Percentiles rank a stretch among this genome's conserved stretches.
Evolutionary conservation across 139 green algal genomes (phyloP).

Genomic region (Nannochloris sp.): DNA sequence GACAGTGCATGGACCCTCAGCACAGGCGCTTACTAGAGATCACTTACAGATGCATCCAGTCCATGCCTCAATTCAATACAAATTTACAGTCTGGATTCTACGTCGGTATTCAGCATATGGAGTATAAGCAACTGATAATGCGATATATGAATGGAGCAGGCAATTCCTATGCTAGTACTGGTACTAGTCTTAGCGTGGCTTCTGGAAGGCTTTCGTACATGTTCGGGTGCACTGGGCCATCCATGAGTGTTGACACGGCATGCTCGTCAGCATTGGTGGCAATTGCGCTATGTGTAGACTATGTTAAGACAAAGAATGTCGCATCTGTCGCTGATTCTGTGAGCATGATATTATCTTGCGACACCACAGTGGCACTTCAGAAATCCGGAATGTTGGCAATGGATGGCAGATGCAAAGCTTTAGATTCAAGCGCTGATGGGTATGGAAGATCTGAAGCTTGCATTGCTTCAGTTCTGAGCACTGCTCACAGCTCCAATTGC

Average conservation of each 20-base stretch:
- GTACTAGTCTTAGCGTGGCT: slow-evolving; percentile 50
- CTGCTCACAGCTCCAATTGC: background rate
- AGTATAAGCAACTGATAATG: slow-evolving; percentile 50
- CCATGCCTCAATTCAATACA: background rate
- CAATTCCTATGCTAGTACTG: slow-evolving; percentile 55
- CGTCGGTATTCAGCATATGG: slow-evolving; percentile 62
- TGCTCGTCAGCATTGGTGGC: slow-evolving; percentile 40
- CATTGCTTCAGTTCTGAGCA: slow-evolving; percentile 11
- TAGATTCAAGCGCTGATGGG: slow-evolving; percentile 65
- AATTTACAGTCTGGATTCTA: slow-evolving; percentile 31
- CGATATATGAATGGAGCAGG: slow-evolving; percentile 30
- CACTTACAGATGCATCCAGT: slow-evolving; percentile 19
- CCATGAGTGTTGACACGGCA: slow-evolving; percentile 42
- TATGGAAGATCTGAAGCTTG: slow-evolving; percentile 69
- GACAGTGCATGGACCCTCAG: slow-evolving; percentile 60
- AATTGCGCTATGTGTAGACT: slow-evolving; percentile 14
- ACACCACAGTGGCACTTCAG: slow-evolving; percentile 16
- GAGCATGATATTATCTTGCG: slow-evolving; percentile 24
- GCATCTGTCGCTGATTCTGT: slow-evolving; percentile 36
- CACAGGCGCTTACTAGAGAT: slow-evolving; percentile 52
- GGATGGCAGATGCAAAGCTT: slow-evolving; percentile 54
- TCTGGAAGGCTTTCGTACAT: slow-evolving; percentile 40
- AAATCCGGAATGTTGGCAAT: slow-evolving; percentile 47
- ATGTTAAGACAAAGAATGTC: slow-evolving; percentile 6
- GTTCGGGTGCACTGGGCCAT: slow-evolving; percentile 29